Conservation (phyloP, 1,139 yeast genomes). For the Tardiomyces digboiensis region DNA sequence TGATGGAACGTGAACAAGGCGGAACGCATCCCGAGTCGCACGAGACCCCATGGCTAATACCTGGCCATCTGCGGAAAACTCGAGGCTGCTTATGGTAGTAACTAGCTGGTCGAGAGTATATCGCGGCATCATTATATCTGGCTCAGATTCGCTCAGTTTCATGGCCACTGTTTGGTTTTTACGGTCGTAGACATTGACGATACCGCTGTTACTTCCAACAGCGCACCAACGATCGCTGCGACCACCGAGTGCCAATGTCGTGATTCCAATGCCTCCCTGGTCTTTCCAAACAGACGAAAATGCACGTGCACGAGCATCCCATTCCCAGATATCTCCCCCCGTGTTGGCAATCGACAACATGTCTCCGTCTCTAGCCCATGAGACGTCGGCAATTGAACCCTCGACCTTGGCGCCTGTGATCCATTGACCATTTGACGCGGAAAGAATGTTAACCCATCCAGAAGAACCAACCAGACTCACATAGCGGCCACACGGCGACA, state of each 20-base stretch:
- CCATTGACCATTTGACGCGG: conserved; percentile 78
- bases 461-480: conserved; percentile 74
- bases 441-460: conserved; percentile 84
- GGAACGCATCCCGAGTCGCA: conserved; percentile 77
- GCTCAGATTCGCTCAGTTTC: conserved; percentile 18
- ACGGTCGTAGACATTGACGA: conserved; percentile 80
- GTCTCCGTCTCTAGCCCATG: conserved; percentile 46
- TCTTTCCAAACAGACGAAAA: conserved; percentile 73
- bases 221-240: conserved; percentile 73
- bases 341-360: conserved; percentile 53
- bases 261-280: conserved; percentile 77
- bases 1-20: conserved; percentile 81
- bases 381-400: conserved; percentile 71
- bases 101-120: conserved; percentile 70
- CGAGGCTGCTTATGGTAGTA: conserved; percentile 66
- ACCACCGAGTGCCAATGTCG: conserved; percentile 76
- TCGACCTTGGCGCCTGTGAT: conserved; percentile 79
- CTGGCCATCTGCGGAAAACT: conserved; percentile 85
- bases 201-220: conserved; percentile 80
- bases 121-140: conserved; percentile 21
- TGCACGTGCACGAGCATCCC: conserved; percentile 41
- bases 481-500: conserved; percentile 47
- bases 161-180: conserved; percentile 19
- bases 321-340: conserved; percentile 92
- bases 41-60: conserved; percentile 77